Percentiles rank a stretch among this genome's conserved stretches.
phyloP scores from a whole-genome alignment of 202 grass and related monocot species.

The Schoenoplectus tabernaemontani region DNA sequence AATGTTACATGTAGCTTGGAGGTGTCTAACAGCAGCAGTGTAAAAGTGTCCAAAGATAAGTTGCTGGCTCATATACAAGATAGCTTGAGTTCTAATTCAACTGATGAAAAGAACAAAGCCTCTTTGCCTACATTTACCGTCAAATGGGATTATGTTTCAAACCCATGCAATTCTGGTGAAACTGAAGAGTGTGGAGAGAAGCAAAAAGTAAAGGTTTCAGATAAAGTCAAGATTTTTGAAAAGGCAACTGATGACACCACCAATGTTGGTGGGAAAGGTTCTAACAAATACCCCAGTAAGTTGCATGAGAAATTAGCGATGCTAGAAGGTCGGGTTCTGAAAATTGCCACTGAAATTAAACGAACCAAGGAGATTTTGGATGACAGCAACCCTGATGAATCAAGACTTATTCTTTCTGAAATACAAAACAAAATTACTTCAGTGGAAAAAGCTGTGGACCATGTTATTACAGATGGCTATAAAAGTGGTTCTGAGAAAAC shows the following conservation, averaged over 20 bases:
- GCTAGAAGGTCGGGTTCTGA: conserved; percentile 84
- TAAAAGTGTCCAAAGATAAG: conserved; percentile 28
- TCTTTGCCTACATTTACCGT: conserved; percentile 64
- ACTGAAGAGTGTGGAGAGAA: conserved; percentile 5
- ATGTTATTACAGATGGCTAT: conserved; percentile 36
- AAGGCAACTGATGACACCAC: conserved; percentile 31
- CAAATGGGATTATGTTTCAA: conserved; percentile 33
- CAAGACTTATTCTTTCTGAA: conserved; percentile 85
- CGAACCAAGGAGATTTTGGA: conserved; percentile 93
- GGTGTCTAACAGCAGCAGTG: conserved; percentile 19
- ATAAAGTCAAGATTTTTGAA: conserved; percentile 74
- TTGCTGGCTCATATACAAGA: conserved; percentile 29
- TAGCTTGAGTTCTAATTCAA: conserved; percentile 1
- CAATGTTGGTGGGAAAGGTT: neutral
- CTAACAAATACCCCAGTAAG: conserved; percentile 64
- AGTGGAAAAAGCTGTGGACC: conserved; percentile 78
- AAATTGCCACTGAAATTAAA: conserved; percentile 91
- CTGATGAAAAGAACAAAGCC: conserved; percentile 17
- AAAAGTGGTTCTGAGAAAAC: conserved; percentile 15
- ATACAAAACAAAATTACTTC: conserved; percentile 77
- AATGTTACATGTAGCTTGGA: conserved; percentile 16
- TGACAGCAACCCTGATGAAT: conserved; percentile 66
- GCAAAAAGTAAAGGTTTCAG: conserved; percentile 38
- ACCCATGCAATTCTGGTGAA: neutral
- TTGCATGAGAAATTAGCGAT: conserved; percentile 80